Percentiles rank a stretch among this genome's conserved stretches.
phyloP scores from a whole-genome alignment of 208 protist genomes.

The Acanthamoeba healyi region DNA sequence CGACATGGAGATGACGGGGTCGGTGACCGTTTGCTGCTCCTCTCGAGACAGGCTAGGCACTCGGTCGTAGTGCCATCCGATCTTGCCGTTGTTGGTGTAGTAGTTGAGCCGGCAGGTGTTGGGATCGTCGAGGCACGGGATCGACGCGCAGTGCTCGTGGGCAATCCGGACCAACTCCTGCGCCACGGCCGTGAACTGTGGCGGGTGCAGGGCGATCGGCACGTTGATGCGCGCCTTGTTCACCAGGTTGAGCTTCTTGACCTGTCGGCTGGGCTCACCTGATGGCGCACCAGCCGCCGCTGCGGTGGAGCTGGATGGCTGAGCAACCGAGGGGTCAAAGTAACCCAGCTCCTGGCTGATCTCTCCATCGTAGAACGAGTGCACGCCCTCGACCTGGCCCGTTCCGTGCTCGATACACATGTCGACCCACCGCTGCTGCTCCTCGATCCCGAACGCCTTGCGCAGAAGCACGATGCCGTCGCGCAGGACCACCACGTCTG shows the following conservation, averaged over 20 bases:
- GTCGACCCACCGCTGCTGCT: slow-evolving; percentile 53
- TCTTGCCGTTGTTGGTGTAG: slow-evolving; percentile 53
- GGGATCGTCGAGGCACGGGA: slow-evolving; percentile 51
- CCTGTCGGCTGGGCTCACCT: not conserved
- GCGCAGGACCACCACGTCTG: not conserved
- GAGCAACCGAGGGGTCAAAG: not conserved
- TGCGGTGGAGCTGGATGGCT: not conserved
- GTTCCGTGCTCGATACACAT: slow-evolving; percentile 53
- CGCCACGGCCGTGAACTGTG: slow-evolving; percentile 8
- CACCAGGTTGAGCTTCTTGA: slow-evolving; percentile 44
- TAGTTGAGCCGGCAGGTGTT: slow-evolving; percentile 69
- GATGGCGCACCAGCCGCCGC: not conserved
- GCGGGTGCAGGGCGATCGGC: slow-evolving; percentile 28
- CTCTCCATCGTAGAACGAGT: slow-evolving; percentile 61
- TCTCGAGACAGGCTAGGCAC: slow-evolving; percentile 16
- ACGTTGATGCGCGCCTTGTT: slow-evolving; percentile 71
- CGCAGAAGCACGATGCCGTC: slow-evolving; percentile 9
- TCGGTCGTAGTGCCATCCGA: slow-evolving; percentile 50
- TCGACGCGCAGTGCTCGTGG: not conserved
- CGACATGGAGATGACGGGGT: slow-evolving; percentile 64
- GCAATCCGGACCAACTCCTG: slow-evolving; percentile 43
- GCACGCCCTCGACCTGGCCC: slow-evolving; percentile 16
- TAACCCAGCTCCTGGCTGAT: slow-evolving; percentile 13
- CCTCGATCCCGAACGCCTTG: not conserved
- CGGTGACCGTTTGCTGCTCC: slow-evolving; percentile 27